Base-by-base conservation (phyloP, 1,284 basidiomycete species). In the Singerocomus inundabilis region DNA sequence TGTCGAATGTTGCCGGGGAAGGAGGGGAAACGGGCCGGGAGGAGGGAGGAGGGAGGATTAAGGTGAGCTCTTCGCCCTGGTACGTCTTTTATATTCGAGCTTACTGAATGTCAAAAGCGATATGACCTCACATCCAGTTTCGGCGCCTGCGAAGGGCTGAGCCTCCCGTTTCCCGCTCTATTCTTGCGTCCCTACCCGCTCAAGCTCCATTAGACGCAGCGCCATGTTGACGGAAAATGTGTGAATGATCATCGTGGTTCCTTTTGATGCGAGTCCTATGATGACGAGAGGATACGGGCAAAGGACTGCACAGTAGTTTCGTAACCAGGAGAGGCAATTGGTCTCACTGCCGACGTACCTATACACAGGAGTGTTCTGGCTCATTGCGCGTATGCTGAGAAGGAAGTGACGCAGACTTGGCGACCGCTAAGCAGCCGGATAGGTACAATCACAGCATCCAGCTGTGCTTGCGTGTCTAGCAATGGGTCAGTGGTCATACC, bases 51-150 rank as follows among this genome's bases (percentile, higher is more conserved):
- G 21, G 21, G 4, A 16, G 10, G 28, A 3, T 21, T 8, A 18
- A 9, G n/a, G 1, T 7, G 36, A 35, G 12, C 1, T 10, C 16
- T 10, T 33, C 2, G 12, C 12, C 7, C 24, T 35, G 39, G n/a
- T 5, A 16, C 21, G 12, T 33, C 42, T 33, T 55, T 53, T 58
- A 64, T 66, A 49, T n/a, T 6, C 2, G 31, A 34, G n/a, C 10
- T n/a, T 9, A 21, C 13, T 6, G 6, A 10, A 10, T 38, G 31
- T 42, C 2, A 24, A 25, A 35, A 21, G 21, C 4, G 13, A 12
- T 5, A 21, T 16, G 13, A n/a, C 16, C 7, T 4, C 3, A 29
- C 5, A 24, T 12, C 35, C 21, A 36, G 37, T 54, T 16, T 28
- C 29, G 13, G 33, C 21, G 25, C 44, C 33, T 32, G 13, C 21